These are phyloP conservation scores for Colletotrichum chlorophyti DNA, from an alignment of 2,329 filamentous ascomycete species.

Conservation along the genomic window DNA sequence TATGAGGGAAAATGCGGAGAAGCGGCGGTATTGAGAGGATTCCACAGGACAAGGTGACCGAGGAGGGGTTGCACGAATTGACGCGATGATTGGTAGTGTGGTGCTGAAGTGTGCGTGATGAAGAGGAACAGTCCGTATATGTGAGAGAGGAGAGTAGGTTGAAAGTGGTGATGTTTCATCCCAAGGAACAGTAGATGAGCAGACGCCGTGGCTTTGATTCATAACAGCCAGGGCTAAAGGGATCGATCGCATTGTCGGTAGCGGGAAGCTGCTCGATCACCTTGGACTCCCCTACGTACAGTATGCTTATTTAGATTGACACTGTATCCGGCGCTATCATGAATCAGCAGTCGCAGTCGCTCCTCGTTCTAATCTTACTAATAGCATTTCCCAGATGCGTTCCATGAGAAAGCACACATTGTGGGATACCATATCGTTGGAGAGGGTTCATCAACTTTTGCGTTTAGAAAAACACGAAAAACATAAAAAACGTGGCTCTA, in stretches of 20 bases:
- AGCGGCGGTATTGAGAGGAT: neutral
- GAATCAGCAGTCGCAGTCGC: too few species aligned
- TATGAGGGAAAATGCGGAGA: conserved; percentile 20
- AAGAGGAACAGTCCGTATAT: neutral
- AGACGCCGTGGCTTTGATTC: neutral
- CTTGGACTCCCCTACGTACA: too few species aligned
- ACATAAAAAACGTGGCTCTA: conserved; percentile 26
- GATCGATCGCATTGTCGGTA: neutral
- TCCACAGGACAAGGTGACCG: too few species aligned
- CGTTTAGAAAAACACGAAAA: conserved; percentile 27
- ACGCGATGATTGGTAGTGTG: too few species aligned
- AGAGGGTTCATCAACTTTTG: conserved; percentile 25
- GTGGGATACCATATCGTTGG: neutral
- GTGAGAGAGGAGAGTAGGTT: neutral
- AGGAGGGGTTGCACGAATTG: too few species aligned
- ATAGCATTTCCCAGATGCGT: neutral
- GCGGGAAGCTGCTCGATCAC: neutral
- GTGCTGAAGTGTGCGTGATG: neutral
- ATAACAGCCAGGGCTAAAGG: too few species aligned
- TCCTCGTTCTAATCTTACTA: too few species aligned
- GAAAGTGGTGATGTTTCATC: conserved; percentile 8
- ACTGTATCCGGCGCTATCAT: too few species aligned
- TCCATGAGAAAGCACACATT: neutral
- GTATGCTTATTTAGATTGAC: too few species aligned
- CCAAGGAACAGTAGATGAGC: neutral